These are phyloP conservation scores for Mrakia blollopis DNA, from an alignment of 768 basidiomycete genomes.

Conservation along the genomic window DNA sequence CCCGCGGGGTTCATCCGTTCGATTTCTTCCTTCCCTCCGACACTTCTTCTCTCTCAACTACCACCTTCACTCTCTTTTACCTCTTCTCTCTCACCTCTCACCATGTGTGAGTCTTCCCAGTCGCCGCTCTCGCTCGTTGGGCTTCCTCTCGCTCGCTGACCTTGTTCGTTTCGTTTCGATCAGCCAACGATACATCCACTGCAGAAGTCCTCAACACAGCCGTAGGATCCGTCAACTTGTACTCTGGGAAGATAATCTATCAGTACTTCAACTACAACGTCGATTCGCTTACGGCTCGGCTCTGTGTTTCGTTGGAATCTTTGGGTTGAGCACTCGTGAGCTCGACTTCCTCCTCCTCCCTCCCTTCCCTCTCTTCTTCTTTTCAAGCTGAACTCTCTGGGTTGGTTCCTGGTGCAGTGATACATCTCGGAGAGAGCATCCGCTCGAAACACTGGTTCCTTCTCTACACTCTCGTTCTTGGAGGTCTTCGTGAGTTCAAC, in stretches of 20 bases:
- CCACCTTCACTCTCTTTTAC: not conserved
- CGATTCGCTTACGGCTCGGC: not conserved
- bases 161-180: not conserved
- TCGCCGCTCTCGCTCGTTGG: not conserved
- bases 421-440: slow-evolving; percentile 4
- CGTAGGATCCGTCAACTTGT: not conserved
- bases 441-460: slow-evolving; percentile 18
- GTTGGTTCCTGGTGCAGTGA: not conserved
- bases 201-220: not conserved
- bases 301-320: not conserved
- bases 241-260: not conserved
- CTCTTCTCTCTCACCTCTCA: not conserved
- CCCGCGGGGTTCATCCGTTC: not conserved
- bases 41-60: not conserved
- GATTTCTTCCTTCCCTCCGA: not conserved
- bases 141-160: not conserved
- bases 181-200: too few relatives aligned
- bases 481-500: not conserved
- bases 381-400: not conserved
- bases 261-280: slow-evolving; percentile 9
- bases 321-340: not conserved
- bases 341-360: not conserved
- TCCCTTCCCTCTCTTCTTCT: not conserved
- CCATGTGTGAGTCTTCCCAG: too few relatives aligned
- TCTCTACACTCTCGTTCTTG: not conserved